Base-by-base conservation (phyloP, 495 filamentous ascomycete species). In the Penicillium bovifimosum region DNA sequence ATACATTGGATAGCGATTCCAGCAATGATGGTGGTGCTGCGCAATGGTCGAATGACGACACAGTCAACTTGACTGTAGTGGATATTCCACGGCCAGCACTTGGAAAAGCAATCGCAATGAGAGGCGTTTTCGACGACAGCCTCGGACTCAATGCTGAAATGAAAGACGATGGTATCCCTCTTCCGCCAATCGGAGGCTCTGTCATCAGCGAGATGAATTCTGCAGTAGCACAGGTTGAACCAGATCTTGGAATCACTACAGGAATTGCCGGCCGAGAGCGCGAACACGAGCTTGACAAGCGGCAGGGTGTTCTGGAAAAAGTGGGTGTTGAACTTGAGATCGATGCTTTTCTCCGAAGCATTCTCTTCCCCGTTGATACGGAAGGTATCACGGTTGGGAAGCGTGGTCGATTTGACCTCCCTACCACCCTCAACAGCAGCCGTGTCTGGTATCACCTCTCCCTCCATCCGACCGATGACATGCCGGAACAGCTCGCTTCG, bases 71-170 rank as follows among this genome's bases (percentile, higher is more conserved):
- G 44, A 95, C 90, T 2, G 74, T 98, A 7, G 68, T 98, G 18
- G 95, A 98, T 63, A 77, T 96, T 9, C 91, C 93, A 2, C 79
- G 84, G 55, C 82, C 86, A 35, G 81, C 79, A 14, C 73, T 97
- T 9, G 88, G 89, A 41, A 96, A 90, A 64, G 93, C 95, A 2
- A 69, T 91, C 9, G 82, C 88, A 5, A 82, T 97, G 71, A 84
- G 89, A 42, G 87, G 87, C 3, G 82, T 97, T 29, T 97, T 98
- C 62, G 91, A 98, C 59, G 93, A 96, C 56, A 80, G 69, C 27
- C 70, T 85, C n/a, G 93, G 93, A 42, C 95, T 98, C 69, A 96
- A 97, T 56, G 81, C 84, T 1, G 93, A 98, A 68, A 97, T 98
- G 92, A 93, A 90, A 64, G 83, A 90, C 52, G 93, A 98, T 59